phyloP scores from a whole-genome alignment of 495 filamentous ascomycete genomes.

The Xylaria longipes region DNA sequence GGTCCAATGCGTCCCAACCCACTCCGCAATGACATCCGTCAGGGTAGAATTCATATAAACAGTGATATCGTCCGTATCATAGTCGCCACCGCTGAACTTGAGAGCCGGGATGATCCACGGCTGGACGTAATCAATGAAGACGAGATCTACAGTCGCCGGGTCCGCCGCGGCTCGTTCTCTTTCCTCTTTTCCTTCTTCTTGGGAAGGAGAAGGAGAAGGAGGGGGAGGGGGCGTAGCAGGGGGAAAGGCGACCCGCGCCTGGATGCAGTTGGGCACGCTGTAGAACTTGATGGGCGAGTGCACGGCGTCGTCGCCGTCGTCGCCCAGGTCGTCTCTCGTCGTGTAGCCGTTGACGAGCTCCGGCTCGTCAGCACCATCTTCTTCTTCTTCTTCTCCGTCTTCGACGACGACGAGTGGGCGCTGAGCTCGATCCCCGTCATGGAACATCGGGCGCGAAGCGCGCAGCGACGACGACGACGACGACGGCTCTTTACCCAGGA shows the following conservation, averaged over 20 bases:
- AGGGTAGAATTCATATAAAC: conserved; percentile 72
- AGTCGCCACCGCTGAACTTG: conserved; percentile 67
- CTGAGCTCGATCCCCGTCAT: neutral
- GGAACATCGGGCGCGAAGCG: neutral
- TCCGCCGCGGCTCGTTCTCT: no score
- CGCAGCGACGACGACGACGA: neutral
- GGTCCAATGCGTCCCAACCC: conserved; percentile 82
- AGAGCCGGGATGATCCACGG: conserved; percentile 77
- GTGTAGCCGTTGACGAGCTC: conserved; percentile 81
- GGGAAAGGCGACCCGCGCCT: conserved; percentile 65
- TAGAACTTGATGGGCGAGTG: conserved; percentile 79
- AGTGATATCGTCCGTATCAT: conserved; percentile 63
- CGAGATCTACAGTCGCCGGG: conserved; percentile 79
- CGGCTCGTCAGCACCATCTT: conserved; percentile 33
- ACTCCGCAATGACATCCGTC: conserved; percentile 74
- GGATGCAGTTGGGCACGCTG: conserved; percentile 80
- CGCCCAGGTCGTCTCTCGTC: conserved; percentile 81
- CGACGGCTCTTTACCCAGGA: conserved; percentile 16
- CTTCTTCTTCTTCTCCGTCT: conserved; percentile 18
- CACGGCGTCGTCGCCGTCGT: conserved; percentile 90
- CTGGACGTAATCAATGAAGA: conserved; percentile 92
- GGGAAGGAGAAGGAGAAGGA: neutral
- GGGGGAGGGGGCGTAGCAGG: neutral
- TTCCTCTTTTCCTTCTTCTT: conserved; percentile 24
- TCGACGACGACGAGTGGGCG: conserved; percentile 4